A percentile compares a stretch with the other conserved stretches of the same genome.
phyloP scores from a whole-genome alignment of 2,329 filamentous ascomycete species.

The Sphaerulina populicola region DNA sequence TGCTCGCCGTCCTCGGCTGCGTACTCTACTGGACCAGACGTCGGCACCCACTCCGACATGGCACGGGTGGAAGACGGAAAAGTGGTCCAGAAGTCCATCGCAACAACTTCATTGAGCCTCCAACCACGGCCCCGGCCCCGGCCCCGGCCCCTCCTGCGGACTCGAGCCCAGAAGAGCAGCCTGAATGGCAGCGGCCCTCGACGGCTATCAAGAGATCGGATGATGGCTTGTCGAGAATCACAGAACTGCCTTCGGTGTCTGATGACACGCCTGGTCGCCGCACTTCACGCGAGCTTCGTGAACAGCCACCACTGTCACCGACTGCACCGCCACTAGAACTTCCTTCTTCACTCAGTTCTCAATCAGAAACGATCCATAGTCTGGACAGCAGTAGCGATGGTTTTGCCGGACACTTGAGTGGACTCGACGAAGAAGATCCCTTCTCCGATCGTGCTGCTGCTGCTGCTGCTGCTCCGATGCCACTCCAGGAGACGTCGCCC shows the following conservation, averaged over 20 bases:
- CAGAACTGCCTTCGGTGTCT: conserved; percentile 3
- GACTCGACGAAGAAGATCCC: conserved; percentile 14
- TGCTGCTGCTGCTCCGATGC: background rate
- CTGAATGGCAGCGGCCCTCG: background rate
- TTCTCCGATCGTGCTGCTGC: conserved; percentile 8
- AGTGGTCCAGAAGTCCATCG: background rate
- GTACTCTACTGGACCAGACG: conserved; percentile 6
- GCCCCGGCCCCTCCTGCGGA: background rate
- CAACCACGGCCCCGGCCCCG: background rate
- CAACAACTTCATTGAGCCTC: background rate
- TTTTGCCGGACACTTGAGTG: conserved; percentile 10
- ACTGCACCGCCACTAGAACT: background rate
- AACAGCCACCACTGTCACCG: background rate
- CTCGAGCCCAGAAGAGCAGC: background rate
- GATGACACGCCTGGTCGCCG: background rate
- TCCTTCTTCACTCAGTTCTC: background rate
- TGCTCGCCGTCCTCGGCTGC: conserved; percentile 4
- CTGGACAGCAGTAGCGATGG: conserved; percentile 7
- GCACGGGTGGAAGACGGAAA: background rate
- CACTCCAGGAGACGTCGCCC: background rate
- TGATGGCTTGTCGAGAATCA: conserved; percentile 1
- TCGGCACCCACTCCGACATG: conserved; percentile 2
- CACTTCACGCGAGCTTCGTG: background rate
- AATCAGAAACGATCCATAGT: background rate
- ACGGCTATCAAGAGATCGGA: background rate